phyloP scores from a whole-genome alignment of 2,329 filamentous ascomycete species.

The Penicillium digitatum region DNA sequence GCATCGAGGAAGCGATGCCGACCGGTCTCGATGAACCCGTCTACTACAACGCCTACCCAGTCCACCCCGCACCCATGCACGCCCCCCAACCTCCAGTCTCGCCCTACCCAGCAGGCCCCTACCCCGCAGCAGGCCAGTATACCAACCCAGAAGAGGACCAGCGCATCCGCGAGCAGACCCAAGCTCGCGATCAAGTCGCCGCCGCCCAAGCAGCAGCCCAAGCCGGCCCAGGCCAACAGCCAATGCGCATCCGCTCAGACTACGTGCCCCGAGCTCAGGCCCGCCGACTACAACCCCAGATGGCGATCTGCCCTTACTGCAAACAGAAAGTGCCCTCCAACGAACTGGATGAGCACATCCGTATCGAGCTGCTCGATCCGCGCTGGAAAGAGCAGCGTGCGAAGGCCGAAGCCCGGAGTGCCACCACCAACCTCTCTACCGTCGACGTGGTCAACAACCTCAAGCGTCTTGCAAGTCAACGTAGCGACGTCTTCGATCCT shows the following conservation, averaged over 20 bases:
- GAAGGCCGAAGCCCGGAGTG: constrained; percentile 77
- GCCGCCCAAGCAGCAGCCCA: constrained; percentile 75
- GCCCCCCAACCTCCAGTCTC: constrained; percentile 32
- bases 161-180: constrained; percentile 57
- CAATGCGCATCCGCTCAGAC: constrained; percentile 89
- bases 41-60: constrained; percentile 50
- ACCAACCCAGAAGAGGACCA: constrained; percentile 55
- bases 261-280: constrained; percentile 82
- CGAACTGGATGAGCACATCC: constrained; percentile 88
- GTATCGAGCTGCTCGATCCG: constrained; percentile 89
- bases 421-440: constrained; percentile 80
- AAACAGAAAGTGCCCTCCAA: constrained; percentile 80
- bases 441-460: constrained; percentile 88
- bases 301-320: constrained; percentile 84
- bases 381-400: constrained; percentile 94
- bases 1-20: constrained; percentile 94
- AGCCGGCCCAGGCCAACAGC: constrained; percentile 52
- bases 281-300: constrained; percentile 59
- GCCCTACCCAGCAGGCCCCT: constrained; percentile 25
- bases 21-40: constrained; percentile 60
- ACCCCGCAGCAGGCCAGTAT: constrained; percentile 31
- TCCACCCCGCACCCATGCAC: constrained; percentile 36
- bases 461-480: constrained; percentile 87
- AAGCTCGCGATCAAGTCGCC: constrained; percentile 60
- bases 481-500: constrained; percentile 78